phyloP scores from a whole-genome alignment of 495 filamentous ascomycete genomes.

The Xylaria acuta region DNA sequence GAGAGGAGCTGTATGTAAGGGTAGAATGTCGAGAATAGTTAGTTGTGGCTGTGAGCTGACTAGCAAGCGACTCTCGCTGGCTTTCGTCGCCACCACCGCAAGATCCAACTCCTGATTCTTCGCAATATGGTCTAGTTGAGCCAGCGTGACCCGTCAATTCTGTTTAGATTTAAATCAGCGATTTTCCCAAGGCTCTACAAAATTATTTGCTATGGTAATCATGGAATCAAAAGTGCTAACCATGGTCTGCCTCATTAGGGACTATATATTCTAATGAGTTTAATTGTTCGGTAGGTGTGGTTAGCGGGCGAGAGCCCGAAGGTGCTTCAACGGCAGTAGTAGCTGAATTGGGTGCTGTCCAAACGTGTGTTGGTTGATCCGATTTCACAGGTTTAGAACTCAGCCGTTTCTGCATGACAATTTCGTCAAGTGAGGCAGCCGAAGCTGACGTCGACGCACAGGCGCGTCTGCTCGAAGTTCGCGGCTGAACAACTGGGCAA shows the following conservation, averaged over 20 bases:
- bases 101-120: not conserved
- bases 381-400: not conserved
- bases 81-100: not conserved
- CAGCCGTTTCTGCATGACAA: slow-evolving; percentile 26
- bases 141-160: not conserved
- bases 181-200: not conserved
- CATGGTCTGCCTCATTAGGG: not conserved
- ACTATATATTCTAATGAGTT: not conserved
- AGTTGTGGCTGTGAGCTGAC: slow-evolving; percentile 20
- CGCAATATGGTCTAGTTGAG: not conserved
- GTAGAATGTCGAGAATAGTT: slow-evolving; percentile 16
- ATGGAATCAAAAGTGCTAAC: slow-evolving; percentile 12
- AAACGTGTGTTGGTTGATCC: not conserved
- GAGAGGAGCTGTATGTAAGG: slow-evolving; percentile 7
- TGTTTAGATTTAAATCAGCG: slow-evolving; percentile 4
- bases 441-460: slow-evolving; percentile 15
- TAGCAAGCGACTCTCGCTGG: slow-evolving; percentile 18
- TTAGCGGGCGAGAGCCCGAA: not conserved
- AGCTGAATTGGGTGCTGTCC: not conserved
- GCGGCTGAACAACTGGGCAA: slow-evolving; percentile 26
- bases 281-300: not conserved
- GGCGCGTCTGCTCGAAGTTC: slow-evolving; percentile 31
- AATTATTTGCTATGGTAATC: not conserved
- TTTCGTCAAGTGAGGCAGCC: slow-evolving; percentile 27
- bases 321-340: not conserved